These are phyloP conservation scores for Geranium rotundifolium DNA, from an alignment of 345 rosid species.

Conservation along the genomic window DNA sequence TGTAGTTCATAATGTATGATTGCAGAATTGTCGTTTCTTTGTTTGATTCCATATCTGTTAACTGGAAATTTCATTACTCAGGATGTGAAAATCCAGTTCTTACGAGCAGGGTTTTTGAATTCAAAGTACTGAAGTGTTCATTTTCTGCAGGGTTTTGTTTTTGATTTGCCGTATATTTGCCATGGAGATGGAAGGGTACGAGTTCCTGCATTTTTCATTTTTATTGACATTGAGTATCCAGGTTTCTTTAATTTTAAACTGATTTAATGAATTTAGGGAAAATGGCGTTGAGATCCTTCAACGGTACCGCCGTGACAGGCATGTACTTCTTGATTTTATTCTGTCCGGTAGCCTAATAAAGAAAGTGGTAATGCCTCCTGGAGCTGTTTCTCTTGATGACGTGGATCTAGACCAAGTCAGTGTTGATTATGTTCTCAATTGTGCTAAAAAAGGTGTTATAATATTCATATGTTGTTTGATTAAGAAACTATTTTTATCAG, in stretches of 20 bases:
- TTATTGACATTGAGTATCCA: background rate
- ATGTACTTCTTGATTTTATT: constrained; percentile 65
- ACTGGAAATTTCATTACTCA: too few species aligned
- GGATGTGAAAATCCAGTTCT: too few species aligned
- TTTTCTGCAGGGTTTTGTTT: too few species aligned
- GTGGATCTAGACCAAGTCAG: constrained; percentile 99
- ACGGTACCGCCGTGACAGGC: constrained; percentile 82
- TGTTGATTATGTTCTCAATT: constrained; percentile 77
- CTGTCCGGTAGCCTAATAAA: constrained; percentile 76
- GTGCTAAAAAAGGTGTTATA: constrained; percentile 69
- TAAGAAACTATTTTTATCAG: constrained; percentile 1
- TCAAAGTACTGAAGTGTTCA: too few species aligned
- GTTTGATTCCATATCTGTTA: too few species aligned
- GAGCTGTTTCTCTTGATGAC: constrained; percentile 89
- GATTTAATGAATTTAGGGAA: constrained; percentile 37
- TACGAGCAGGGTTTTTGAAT: too few species aligned
- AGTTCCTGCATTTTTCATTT: too few species aligned
- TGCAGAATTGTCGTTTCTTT: too few species aligned
- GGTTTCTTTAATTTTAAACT: background rate
- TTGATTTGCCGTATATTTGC: too few species aligned
- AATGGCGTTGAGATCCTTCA: constrained; percentile 66
- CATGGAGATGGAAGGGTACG: too few species aligned
- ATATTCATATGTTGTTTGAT: background rate
- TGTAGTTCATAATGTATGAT: too few species aligned
- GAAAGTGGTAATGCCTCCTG: constrained; percentile 97